Evolutionary conservation across 495 filamentous ascomycete genomes (phyloP), one percentile per base, ranked within the genome.

Genomic region (Aspergillus sparsus): DNA sequence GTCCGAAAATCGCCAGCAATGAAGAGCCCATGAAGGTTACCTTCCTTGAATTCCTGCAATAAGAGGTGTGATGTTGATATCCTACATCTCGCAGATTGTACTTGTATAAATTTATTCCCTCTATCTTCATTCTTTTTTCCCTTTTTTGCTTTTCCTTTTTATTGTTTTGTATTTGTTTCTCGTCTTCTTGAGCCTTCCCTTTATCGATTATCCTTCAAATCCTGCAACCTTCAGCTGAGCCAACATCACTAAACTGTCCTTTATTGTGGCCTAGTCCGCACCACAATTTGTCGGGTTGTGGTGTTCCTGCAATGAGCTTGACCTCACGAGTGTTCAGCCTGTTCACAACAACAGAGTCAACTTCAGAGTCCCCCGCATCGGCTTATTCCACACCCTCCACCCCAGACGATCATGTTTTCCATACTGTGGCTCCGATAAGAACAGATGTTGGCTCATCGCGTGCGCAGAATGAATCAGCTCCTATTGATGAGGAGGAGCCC

Each of bases 261-360:
- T 60, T 59, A 60, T 63, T 63, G 65, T 65, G 68, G 64, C 67
- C 67, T 70, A 64, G 69, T 62, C 65, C 71, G 66, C 68, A 68
- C 70, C 69, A 68, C 67, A 61, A 66, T 63, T 64, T 61, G 63
- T 63, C 69, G 67, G 74, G 65, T 62, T 69, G 59, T 63, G 70
- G 67, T 68, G 60, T 69, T 67, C 64, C 71, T 79, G 76, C 72
- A 70, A 79, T 79, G 76, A 79, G 75, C 69, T 66, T 77, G 69
- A 74, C 75, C 62, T 76, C 74, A 68, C 74, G 75, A 64, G 71
- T 79, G 49, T 72, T 73, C 66, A 67, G 70, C 62, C 68, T 79
- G 69, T 79, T 79, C 62, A 65, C 74, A 61, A 70, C 73, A 67
- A 70, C 75, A 64, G 69, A 67, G 62, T 61, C 73, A 27, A 61